Evolutionary conservation across 2,329 filamentous ascomycete genomes (phyloP).

Genomic region (Ophiostoma himal-ulmi): DNA sequence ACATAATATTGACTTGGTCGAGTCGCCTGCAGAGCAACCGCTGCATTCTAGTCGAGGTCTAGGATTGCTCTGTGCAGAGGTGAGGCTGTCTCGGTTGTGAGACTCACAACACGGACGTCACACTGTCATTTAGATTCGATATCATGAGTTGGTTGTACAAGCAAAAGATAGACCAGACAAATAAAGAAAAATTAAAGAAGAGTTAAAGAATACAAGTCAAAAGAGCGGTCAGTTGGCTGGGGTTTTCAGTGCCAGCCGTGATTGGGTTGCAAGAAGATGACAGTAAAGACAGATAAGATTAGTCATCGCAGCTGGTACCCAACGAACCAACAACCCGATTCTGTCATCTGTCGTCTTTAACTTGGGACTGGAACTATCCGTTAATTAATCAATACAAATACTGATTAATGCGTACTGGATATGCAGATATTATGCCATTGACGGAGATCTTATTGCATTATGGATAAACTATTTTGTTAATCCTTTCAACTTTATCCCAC

Average conservation of each 20-base stretch:
- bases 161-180: not conserved
- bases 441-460: not conserved
- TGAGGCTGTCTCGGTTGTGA: not conserved
- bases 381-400: too few relatives aligned
- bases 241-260: not conserved
- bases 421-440: not conserved
- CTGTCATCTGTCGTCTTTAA: too few relatives aligned
- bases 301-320: not conserved
- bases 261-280: too few relatives aligned
- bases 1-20: constrained; percentile 6
- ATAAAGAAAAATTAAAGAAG: not conserved
- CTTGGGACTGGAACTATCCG: too few relatives aligned
- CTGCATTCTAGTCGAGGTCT: not conserved
- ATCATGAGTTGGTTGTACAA: too few relatives aligned
- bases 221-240: not conserved
- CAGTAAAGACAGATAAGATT: too few relatives aligned
- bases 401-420: too few relatives aligned
- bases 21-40: not conserved
- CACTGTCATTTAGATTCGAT: not conserved
- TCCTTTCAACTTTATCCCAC: too few relatives aligned
- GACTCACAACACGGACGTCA: not conserved
- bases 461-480: not conserved
- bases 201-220: not conserved
- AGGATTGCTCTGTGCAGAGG: too few relatives aligned
- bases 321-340: too few relatives aligned